Base-by-base conservation (phyloP, 345 rosid genomes). In the Arabidopsis suecica region DNA sequence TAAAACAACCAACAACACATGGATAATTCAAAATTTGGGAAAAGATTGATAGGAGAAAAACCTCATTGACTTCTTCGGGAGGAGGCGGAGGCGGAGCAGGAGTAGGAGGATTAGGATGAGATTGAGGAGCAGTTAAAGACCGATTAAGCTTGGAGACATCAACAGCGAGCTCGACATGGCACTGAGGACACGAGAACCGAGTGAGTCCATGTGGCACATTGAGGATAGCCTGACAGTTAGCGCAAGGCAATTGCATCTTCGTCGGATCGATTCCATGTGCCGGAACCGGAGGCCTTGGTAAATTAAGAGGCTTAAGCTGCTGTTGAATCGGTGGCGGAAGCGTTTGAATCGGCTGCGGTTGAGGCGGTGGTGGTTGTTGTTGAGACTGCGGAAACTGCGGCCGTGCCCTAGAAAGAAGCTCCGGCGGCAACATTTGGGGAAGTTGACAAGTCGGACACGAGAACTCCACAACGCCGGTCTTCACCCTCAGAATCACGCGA, bases 191-290 rank as follows among this genome's bases (percentile, higher is more conserved):
- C 13, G 86, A 76, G 80, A 94, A 94, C 28, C 92, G 83, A 5
- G 96, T 23, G 68, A 94, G 86, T 0, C 98, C 98, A 34, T 89
- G 96, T 1, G 98, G 98, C 10, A 94, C 97, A 77, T 94, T 94
- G 71, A 94, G 88, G 37, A 94, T 85, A 34, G 98, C 97, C 87
- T 86, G 90, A 82, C 98, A 94, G 79, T 87, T 84, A 40, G 91
- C 96, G 73, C 98, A 94, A 9, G 98, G 97, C 50, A 94, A 86
- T 78, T 94, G 98, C 85, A 91, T 90, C 97, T 94, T 94, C 75
- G 95, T 80, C 33, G 96, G 97, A 85, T 94, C 97, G 91, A 94
- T 88, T 65, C 98, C 98, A 47, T 89, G 97, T 0, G 98, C 96
- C 38, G 91, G 93, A 44, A 82, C 88, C 5, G 82, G 85, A 14